phyloP scores from a whole-genome alignment of 1,284 basidiomycete genomes.

The Taiwanofungus camphoratus region DNA sequence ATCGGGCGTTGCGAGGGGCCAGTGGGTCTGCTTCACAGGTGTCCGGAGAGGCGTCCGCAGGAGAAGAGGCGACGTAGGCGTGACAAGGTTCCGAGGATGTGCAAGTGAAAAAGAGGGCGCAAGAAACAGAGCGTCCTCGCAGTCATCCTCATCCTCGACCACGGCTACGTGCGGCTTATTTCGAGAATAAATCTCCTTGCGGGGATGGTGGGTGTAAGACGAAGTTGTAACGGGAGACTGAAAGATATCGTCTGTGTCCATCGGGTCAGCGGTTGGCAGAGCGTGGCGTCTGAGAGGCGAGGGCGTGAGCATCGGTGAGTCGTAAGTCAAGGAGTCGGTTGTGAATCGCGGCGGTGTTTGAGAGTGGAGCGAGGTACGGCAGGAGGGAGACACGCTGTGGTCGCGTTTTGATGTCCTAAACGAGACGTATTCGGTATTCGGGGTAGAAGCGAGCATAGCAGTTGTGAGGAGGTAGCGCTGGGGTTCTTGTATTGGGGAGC shows the following conservation, averaged over 20 bases:
- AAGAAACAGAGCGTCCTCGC: conserved; percentile 53
- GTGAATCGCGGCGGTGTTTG: conserved; percentile 32
- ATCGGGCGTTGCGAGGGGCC: conserved; percentile 22
- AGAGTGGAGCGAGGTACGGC: conserved; percentile 35
- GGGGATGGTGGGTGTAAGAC: conserved; percentile 35
- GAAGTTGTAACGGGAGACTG: conserved; percentile 46
- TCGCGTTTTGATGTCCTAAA: conserved; percentile 33
- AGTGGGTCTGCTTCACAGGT: conserved; percentile 44
- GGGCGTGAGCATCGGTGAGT: conserved; percentile 55
- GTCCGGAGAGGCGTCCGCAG: conserved; percentile 42
- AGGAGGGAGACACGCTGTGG: conserved; percentile 39
- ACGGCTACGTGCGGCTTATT: conserved; percentile 19
- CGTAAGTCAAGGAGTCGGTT: conserved; percentile 30
- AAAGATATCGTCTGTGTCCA: conserved; percentile 44
- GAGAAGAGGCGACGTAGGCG: conserved; percentile 30
- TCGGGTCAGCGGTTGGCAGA: conserved; percentile 25
- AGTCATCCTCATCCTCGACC: conserved; percentile 34
- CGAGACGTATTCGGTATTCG: conserved; percentile 31
- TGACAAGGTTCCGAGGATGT: conserved; percentile 32
- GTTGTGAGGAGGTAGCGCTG: conserved; percentile 26
- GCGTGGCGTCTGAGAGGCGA: conserved; percentile 45
- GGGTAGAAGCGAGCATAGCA: conserved; percentile 33
- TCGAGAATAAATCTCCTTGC: conserved; percentile 23
- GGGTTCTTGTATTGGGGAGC: conserved; percentile 12
- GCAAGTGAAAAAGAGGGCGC: conserved; percentile 36